Evolutionary conservation across 169 alveolate species (phyloP).

Genomic region (Plasmodium coatneyi): DNA sequence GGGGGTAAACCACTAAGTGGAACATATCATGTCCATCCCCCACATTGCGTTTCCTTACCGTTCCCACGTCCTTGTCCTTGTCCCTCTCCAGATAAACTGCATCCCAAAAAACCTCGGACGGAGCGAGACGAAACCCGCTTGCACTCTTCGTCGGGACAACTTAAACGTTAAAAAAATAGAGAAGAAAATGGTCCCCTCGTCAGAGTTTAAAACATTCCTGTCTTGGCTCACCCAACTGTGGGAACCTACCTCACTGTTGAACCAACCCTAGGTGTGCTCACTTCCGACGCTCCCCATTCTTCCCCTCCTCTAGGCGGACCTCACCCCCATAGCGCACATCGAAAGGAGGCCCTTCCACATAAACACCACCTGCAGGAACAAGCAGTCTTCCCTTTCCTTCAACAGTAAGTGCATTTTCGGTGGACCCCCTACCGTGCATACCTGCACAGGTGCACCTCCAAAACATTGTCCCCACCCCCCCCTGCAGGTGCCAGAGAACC

Average conservation of each 20-base stretch:
- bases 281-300: background rate
- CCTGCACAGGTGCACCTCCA: background rate
- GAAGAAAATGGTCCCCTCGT: background rate
- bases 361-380: constrained; percentile 25
- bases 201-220: no score
- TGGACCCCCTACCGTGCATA: background rate
- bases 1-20: background rate
- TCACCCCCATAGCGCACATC: constrained; percentile 28
- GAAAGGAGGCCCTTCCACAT: constrained; percentile 17
- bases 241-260: background rate
- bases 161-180: constrained; percentile 10
- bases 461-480: background rate
- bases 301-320: background rate
- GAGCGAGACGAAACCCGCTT: background rate
- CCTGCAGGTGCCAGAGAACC: constrained; percentile 24
- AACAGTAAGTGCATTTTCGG: background rate
- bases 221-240: background rate
- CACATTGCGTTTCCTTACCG: no score
- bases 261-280: background rate
- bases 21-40: background rate
- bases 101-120: constrained; percentile 31
- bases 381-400: constrained; percentile 29
- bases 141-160: background rate
- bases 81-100: constrained; percentile 17
- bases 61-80: background rate